Conservation (phyloP, 164 flowering plant species). For the Litsea cubeba region DNA sequence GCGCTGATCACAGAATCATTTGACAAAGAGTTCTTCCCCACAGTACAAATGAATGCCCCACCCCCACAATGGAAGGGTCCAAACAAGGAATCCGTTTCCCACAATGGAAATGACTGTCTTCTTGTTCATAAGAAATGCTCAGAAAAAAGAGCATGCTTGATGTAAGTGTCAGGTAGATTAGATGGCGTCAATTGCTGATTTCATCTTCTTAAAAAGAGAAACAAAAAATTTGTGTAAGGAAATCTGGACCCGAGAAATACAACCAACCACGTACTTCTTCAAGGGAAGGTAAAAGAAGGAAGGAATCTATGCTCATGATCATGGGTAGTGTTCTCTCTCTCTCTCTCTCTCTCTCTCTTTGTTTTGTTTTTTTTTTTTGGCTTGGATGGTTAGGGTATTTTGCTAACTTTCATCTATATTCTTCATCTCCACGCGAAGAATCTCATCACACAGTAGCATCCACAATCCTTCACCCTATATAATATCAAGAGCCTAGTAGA, state of each 20-base stretch:
- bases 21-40: neutral
- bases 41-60: too few species aligned
- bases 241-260: too few species aligned
- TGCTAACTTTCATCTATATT: too few species aligned
- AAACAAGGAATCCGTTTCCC: too few species aligned
- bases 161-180: too few species aligned
- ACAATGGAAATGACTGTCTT: neutral
- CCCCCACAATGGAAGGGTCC: too few species aligned
- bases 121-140: neutral
- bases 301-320: neutral
- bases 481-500: too few species aligned
- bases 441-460: neutral
- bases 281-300: neutral
- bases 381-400: neutral
- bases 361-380: too few species aligned
- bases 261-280: neutral
- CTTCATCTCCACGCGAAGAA: neutral
- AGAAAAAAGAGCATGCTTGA: too few species aligned
- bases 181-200: neutral
- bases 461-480: neutral
- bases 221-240: too few species aligned
- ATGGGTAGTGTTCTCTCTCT: too few species aligned
- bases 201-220: neutral
- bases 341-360: too few species aligned
- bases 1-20: neutral